phyloP scores from a whole-genome alignment of 495 filamentous ascomycete genomes.

The Delitschia confertaspora region DNA sequence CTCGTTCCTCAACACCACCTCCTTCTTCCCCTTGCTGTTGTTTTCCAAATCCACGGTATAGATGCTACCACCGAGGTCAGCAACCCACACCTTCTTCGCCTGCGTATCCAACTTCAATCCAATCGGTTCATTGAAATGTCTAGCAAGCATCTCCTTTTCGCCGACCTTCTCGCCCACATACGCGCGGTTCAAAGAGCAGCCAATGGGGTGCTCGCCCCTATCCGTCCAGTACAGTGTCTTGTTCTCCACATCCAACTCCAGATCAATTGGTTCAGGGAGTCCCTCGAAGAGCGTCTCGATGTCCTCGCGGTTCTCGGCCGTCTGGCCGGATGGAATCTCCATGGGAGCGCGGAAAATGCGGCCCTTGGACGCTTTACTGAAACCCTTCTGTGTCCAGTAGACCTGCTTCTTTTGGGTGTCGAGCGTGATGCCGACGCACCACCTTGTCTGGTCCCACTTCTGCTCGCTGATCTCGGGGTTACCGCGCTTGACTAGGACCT shows the following conservation, averaged over 20 bases:
- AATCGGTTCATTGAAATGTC: constrained; percentile 11
- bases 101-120: constrained; percentile 2
- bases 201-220: constrained; percentile 43
- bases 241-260: constrained; percentile 39
- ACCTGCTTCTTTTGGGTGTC: constrained; percentile 34
- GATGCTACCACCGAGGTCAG: constrained; percentile 2
- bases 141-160: constrained; percentile 4
- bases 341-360: constrained; percentile 42
- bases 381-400: constrained; percentile 54
- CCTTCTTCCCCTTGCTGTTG: no score
- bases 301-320: constrained; percentile 33
- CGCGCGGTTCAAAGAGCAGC: constrained; percentile 40
- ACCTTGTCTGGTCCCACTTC: constrained; percentile 34
- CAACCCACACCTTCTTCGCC: constrained; percentile 1
- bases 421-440: constrained; percentile 48
- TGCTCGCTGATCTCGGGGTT: constrained; percentile 17
- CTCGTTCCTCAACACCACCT: no score
- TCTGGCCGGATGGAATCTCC: constrained; percentile 32
- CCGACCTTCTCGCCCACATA: background rate
- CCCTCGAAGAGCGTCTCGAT: constrained; percentile 38
- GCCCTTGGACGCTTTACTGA: constrained; percentile 39
- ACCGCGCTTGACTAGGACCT: constrained; percentile 38
- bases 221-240: constrained; percentile 48
- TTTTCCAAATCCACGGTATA: no score
- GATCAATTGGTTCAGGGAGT: constrained; percentile 49